Percentiles rank a stretch among this genome's conserved stretches.
phyloP scores from a whole-genome alignment of 345 rosid species.

The Sisymbrium irio region DNA sequence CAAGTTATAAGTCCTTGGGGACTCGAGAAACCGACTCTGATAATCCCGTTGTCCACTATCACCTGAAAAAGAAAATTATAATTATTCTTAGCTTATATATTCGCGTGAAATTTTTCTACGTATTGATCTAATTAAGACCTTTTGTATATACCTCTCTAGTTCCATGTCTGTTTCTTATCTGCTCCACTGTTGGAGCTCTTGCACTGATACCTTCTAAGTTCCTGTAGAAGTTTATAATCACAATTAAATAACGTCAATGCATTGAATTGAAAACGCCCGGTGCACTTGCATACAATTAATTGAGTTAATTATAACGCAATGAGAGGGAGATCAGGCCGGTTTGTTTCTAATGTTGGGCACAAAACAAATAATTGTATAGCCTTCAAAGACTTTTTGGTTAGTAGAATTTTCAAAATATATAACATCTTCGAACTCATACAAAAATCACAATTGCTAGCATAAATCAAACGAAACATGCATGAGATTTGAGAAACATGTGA shows the following conservation, averaged over 20 bases:
- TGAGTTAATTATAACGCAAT: conserved; percentile 4
- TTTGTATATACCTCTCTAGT: conserved; percentile 12
- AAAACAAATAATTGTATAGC: not conserved
- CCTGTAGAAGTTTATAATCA: conserved; percentile 5
- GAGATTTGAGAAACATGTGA: conserved; percentile 15
- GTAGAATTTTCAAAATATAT: not conserved
- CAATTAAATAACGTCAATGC: not conserved
- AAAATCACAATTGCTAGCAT: conserved; percentile 4
- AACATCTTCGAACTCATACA: conserved; percentile 3
- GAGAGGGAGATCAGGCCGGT: not conserved
- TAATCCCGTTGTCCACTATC: conserved; percentile 67
- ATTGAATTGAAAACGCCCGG: conserved; percentile 15
- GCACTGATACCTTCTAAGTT: conserved; percentile 6
- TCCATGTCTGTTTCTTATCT: conserved; percentile 17
- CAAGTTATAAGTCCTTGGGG: conserved; percentile 62
- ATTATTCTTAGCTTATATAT: not conserved
- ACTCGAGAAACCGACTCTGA: conserved; percentile 56
- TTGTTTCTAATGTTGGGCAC: not conserved
- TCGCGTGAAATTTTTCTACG: not conserved
- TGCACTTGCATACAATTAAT: not conserved
- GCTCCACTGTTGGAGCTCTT: conserved; percentile 26
- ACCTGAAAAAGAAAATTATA: conserved; percentile 42
- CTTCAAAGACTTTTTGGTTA: not conserved
- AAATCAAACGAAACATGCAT: conserved; percentile 15
- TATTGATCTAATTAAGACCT: not conserved